phyloP scores from a whole-genome alignment of 2,329 filamentous ascomycete genomes.

The Tolypocladium amazonense region DNA sequence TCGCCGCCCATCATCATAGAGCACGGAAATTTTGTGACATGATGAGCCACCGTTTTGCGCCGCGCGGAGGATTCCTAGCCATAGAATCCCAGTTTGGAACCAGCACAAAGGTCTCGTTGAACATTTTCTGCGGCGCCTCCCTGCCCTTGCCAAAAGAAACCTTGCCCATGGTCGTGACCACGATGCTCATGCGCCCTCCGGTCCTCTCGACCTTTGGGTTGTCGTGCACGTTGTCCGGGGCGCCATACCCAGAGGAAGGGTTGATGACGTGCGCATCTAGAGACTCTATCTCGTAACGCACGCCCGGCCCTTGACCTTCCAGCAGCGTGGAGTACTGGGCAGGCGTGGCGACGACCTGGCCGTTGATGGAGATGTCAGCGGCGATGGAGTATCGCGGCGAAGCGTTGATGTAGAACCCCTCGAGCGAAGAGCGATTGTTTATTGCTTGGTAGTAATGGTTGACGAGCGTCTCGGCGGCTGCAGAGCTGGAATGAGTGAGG shows the following conservation, averaged over 20 bases:
- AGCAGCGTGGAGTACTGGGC: constrained; percentile 59
- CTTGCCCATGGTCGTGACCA: constrained; percentile 63
- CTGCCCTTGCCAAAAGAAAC: constrained; percentile 57
- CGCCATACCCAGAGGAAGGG: constrained; percentile 48
- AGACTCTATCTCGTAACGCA: constrained; percentile 63
- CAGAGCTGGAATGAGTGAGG: constrained; percentile 7
- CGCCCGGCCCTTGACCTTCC: constrained; percentile 45
- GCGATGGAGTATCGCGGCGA: constrained; percentile 41
- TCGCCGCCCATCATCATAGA: constrained; percentile 20
- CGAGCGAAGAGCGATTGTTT: constrained; percentile 49
- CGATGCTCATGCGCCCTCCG: constrained; percentile 54
- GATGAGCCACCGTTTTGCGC: constrained; percentile 51
- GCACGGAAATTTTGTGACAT: constrained; percentile 63
- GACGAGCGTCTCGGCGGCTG: constrained; percentile 62
- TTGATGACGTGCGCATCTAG: constrained; percentile 74
- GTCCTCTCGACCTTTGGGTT: constrained; percentile 34
- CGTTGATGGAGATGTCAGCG: constrained; percentile 72
- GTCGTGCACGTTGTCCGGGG: constrained; percentile 32
- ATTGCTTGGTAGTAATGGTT: constrained; percentile 68
- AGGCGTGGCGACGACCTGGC: constrained; percentile 52
- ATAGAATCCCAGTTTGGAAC: constrained; percentile 62
- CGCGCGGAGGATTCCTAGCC: constrained; percentile 40
- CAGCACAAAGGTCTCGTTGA: constrained; percentile 72
- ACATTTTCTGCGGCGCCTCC: constrained; percentile 55
- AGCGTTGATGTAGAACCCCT: constrained; percentile 59